Evolutionary conservation across 2,329 filamentous ascomycete genomes (phyloP).

Genomic region (Blastomyces parvus): DNA sequence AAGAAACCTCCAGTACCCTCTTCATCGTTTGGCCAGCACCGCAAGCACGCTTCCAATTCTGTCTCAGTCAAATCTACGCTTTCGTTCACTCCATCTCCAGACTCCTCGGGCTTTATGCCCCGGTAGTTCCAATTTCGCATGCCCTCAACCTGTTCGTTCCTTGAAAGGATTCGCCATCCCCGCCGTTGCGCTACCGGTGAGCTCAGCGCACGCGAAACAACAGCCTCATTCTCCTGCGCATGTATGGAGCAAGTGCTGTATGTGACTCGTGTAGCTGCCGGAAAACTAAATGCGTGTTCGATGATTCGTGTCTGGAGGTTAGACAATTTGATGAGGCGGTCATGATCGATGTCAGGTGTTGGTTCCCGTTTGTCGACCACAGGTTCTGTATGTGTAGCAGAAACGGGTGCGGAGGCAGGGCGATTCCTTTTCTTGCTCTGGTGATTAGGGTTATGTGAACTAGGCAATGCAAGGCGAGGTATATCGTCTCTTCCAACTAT

Average conservation of each 20-base stretch:
- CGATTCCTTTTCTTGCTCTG: slow-evolving; percentile 39
- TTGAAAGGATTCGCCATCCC: slow-evolving; percentile 68
- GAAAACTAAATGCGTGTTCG: slow-evolving; percentile 74
- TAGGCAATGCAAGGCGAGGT: slow-evolving; percentile 59
- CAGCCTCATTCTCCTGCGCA: slow-evolving; percentile 76
- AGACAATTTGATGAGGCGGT: slow-evolving; percentile 63
- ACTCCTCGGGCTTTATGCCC: slow-evolving; percentile 42
- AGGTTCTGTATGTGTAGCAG: not conserved
- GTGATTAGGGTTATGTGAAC: slow-evolving; percentile 30
- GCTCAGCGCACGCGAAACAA: slow-evolving; percentile 61
- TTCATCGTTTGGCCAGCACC: slow-evolving; percentile 70
- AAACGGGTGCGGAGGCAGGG: no score
- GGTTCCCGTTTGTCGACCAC: slow-evolving; percentile 14
- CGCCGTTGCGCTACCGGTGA: slow-evolving; percentile 55
- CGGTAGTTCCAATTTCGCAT: slow-evolving; percentile 66
- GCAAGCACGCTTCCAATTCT: slow-evolving; percentile 60
- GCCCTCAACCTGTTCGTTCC: slow-evolving; percentile 65
- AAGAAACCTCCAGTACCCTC: slow-evolving; percentile 93
- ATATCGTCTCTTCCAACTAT: slow-evolving; percentile 82
- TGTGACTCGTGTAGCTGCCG: slow-evolving; percentile 62
- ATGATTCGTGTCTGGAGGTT: slow-evolving; percentile 75
- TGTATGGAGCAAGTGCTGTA: slow-evolving; percentile 94
- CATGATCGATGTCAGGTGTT: slow-evolving; percentile 43
- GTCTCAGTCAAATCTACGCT: slow-evolving; percentile 33
- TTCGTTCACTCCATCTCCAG: slow-evolving; percentile 15